These are phyloP conservation scores for Excoecaria cochinchinensis DNA, from an alignment of 345 rosid genomes.

Conservation along the genomic window DNA sequence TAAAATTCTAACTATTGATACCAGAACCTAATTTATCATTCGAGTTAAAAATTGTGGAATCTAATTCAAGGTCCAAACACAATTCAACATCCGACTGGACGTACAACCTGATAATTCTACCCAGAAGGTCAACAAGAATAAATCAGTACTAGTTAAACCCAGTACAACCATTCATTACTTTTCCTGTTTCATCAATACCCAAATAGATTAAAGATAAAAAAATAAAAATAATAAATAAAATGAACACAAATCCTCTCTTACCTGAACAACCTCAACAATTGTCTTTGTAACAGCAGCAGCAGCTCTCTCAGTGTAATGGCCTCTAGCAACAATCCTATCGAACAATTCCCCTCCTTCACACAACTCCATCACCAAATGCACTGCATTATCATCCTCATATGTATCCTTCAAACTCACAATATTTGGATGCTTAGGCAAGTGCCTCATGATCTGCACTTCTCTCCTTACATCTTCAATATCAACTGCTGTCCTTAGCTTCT, in stretches of 20 bases:
- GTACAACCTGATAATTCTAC: too few relatives aligned
- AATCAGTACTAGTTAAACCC: neutral
- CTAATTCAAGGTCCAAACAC: too few relatives aligned
- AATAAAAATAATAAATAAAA: neutral
- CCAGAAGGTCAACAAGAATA: too few relatives aligned
- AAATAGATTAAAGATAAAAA: neutral
- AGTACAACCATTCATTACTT: neutral
- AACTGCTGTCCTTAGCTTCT: slow-evolving; percentile 32
- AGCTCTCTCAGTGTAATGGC: slow-evolving; percentile 40
- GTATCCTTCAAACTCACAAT: slow-evolving; percentile 33
- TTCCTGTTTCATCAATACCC: neutral
- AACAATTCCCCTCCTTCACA: slow-evolving; percentile 39
- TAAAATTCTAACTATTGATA: neutral
- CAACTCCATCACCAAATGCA: slow-evolving; percentile 41
- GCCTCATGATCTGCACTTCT: slow-evolving; percentile 39
- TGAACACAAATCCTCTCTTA: neutral
- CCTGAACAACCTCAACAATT: slow-evolving; percentile 43
- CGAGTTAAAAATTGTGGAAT: too few relatives aligned
- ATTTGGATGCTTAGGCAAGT: slow-evolving; percentile 32
- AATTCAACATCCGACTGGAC: too few relatives aligned
- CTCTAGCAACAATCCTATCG: slow-evolving; percentile 37
- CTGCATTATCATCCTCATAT: slow-evolving; percentile 32
- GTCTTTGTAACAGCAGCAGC: slow-evolving; percentile 38
- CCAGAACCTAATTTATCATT: neutral
- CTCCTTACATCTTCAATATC: slow-evolving; percentile 39